Base-by-base conservation (phyloP, 2,329 filamentous ascomycete species). In the Pseudogymnoascus sp. region DNA sequence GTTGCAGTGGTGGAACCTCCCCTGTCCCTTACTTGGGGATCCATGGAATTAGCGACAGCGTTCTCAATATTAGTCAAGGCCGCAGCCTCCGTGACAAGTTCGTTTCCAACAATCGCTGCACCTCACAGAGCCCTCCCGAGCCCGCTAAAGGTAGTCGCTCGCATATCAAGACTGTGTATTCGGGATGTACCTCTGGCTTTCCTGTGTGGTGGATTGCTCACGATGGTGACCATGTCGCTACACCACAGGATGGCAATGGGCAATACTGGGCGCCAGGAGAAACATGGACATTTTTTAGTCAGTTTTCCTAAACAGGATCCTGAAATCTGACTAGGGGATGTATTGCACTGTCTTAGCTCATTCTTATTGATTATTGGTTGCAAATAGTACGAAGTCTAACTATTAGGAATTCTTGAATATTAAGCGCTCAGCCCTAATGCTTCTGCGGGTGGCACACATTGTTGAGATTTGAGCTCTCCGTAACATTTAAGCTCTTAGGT, bases 61-160 rank as follows among this genome's bases (percentile, higher is more conserved):
- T 75, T 6, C 68, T 77, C 5, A 68, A 70, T 23, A 72, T 77
- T 35, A 63, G 67, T 5, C 63, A 63, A 7, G 75, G 75, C 25
- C 63, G 71, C 5, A 58, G 67, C 63, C 67, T 77, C 63, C 71
- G 74, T 6, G 74, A 77, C 62, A 70, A 67, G 38, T 77, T 77
- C 63, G 71, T 74, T 12, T 63, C 61, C 45, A 74, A 76, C 60
- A 78, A 77, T 59, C 72, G 73, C 5, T 78, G 55, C 49, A n/a
- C 19, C n/a, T 5, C 65, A 66, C n/a, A 68, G 63, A 49, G 61
- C 63, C 36, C 63, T 39, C 23, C 66, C 64, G 35, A 64, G 63
- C 58, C 68, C 63, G 61, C 69, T 66, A 52, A 7, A 52, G 25
- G 64, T 60, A 61, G 60, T n/a, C 58, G 58, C 28, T 61, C 60